These are phyloP conservation scores for Exophiala sp. DNA, from an alignment of 2,329 filamentous ascomycete species.

Conservation along the genomic window DNA sequence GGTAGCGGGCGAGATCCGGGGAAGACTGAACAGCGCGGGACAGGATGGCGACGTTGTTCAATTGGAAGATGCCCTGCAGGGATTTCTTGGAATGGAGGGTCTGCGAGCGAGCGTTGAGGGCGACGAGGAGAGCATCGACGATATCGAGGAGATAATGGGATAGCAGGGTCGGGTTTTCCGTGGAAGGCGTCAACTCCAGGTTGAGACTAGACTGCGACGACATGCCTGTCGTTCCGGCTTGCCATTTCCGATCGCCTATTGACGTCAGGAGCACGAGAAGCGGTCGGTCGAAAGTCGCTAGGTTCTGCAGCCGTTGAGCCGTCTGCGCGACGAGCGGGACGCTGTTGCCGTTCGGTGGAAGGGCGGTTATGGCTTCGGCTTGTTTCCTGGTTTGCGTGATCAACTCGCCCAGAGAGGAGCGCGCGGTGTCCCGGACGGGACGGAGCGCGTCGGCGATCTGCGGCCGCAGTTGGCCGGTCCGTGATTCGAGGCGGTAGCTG, in stretches of 20 bases:
- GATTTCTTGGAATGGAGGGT: constrained; percentile 69
- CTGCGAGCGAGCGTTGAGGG: constrained; percentile 69
- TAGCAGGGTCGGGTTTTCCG: constrained; percentile 69
- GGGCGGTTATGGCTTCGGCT: constrained; percentile 56
- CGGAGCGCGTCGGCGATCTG: constrained; percentile 79
- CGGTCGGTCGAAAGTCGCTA: constrained; percentile 80
- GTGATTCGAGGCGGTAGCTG: constrained; percentile 70
- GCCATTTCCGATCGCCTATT: constrained; percentile 87
- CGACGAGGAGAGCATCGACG: constrained; percentile 70
- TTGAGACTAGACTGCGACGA: constrained; percentile 32
- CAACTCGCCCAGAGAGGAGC: constrained; percentile 73
- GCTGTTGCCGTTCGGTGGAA: constrained; percentile 73
- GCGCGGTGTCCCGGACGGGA: constrained; percentile 86
- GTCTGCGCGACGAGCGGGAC: constrained; percentile 74
- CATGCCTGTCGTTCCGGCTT: constrained; percentile 32
- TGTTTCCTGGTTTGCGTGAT: constrained; percentile 75
- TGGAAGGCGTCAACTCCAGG: constrained; percentile 45
- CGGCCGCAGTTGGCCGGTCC: constrained; percentile 78
- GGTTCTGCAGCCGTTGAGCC: constrained; percentile 76
- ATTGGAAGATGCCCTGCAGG: constrained; percentile 78
- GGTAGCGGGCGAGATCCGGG: constrained; percentile 64
- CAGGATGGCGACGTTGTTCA: constrained; percentile 78
- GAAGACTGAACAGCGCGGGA: constrained; percentile 75
- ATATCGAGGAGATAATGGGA: constrained; percentile 86
- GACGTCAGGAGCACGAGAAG: constrained; percentile 87